Conservation (phyloP, 2,329 filamentous ascomycete species). For the Paraphaeosphaeria sporulosa region DNA sequence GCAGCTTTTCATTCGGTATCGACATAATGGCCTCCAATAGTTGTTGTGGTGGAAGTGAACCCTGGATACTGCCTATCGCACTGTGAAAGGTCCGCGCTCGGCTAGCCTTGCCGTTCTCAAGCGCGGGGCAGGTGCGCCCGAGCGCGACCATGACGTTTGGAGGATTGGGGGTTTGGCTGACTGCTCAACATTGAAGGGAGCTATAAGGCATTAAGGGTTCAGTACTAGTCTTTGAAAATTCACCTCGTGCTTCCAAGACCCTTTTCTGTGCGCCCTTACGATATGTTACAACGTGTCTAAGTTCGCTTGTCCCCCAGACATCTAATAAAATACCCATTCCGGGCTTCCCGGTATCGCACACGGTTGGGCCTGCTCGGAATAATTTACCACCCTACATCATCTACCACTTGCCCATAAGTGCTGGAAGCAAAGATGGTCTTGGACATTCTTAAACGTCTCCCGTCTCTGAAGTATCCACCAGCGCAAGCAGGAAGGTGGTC, state of each 20-base stretch:
- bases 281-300: neutral
- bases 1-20: conserved; percentile 90
- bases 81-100: conserved; percentile 15
- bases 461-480: conserved; percentile 59
- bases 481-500: conserved; percentile 69
- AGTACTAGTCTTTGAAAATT: neutral
- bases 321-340: conserved; percentile 4
- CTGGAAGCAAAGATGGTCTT: conserved; percentile 29
- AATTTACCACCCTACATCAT: neutral
- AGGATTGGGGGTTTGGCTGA: conserved; percentile 10
- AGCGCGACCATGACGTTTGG: conserved; percentile 14
- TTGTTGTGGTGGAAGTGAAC: conserved; percentile 16
- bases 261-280: neutral
- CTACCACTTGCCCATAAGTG: neutral
- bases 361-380: neutral
- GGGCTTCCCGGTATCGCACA: neutral
- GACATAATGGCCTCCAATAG: conserved; percentile 69
- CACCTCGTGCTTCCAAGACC: neutral
- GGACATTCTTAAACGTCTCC: conserved; percentile 49
- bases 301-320: neutral
- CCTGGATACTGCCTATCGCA: neutral
- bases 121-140: conserved; percentile 6
- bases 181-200: neutral
- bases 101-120: conserved; percentile 13
- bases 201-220: neutral